Percentiles rank a stretch among this genome's conserved stretches.
These are phyloP conservation scores for Aspergillus sp. DNA, from an alignment of 2,329 filamentous ascomycete genomes.

Conservation along the genomic window DNA sequence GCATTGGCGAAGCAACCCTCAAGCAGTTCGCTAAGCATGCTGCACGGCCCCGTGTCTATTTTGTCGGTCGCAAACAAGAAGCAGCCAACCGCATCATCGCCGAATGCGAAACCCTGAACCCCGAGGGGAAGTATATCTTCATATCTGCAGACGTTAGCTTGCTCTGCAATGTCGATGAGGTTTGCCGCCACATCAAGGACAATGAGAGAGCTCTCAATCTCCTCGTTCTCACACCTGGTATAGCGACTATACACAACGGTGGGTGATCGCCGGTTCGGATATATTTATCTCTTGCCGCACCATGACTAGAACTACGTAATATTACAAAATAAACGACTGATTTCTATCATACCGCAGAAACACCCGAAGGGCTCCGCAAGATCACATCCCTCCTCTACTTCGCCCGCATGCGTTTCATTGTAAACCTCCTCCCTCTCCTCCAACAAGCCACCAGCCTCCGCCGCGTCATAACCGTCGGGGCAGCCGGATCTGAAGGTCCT, in stretches of 20 bases:
- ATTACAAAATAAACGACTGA: no score
- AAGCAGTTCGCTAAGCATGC: conserved; percentile 47
- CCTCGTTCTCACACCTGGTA: conserved; percentile 5
- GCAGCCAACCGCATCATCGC: conserved; percentile 46
- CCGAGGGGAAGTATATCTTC: conserved; percentile 23
- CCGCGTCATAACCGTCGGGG: conserved; percentile 4
- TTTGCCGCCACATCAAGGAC: conserved; percentile 38
- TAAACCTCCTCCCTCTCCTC: conserved; percentile 60
- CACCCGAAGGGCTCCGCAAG: conserved; percentile 58
- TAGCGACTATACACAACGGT: neutral
- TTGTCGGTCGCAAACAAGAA: conserved; percentile 47
- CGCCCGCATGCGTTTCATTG: conserved; percentile 58
- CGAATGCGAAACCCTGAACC: conserved; percentile 49
- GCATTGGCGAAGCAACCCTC: conserved; percentile 53
- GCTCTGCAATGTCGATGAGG: conserved; percentile 1
- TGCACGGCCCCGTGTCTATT: conserved; percentile 46
- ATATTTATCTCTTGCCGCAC: neutral
- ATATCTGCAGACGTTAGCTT: conserved; percentile 10
- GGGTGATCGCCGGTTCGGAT: neutral
- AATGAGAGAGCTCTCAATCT: conserved; percentile 4
- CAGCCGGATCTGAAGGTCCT: neutral
- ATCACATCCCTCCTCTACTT: conserved; percentile 58
- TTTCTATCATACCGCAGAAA: conserved; percentile 26
- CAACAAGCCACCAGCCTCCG: conserved; percentile 22
- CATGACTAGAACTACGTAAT: neutral